Conservation (phyloP, 306 rosid genomes). For the Quercus variabilis region DNA sequence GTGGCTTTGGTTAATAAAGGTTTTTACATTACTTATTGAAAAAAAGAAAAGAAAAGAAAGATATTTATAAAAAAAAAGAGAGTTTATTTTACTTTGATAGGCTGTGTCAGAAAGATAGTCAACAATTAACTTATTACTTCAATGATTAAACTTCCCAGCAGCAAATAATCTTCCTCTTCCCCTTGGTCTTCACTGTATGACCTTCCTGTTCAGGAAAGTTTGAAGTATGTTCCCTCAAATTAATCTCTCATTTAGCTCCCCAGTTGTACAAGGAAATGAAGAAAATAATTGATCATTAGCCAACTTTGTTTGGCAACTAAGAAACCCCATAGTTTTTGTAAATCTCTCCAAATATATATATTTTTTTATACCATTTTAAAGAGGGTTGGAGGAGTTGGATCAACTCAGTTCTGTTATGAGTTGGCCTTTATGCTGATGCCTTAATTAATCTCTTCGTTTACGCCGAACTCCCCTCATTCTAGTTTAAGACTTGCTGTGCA, state of each 20-base stretch:
- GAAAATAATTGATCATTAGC: not conserved
- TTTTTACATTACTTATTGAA: no score
- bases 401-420: not conserved
- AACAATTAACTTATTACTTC: not conserved
- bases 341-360: not conserved
- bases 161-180: not conserved
- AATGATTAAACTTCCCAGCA: not conserved
- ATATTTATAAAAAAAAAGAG: no score
- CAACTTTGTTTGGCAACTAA: not conserved
- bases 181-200: not conserved
- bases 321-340: not conserved
- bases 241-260: not conserved
- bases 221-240: no score
- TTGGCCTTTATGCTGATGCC: not conserved
- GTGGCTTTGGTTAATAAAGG: no score
- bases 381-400: not conserved
- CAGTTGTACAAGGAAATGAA: not conserved
- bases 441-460: not conserved
- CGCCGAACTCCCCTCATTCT: not conserved
- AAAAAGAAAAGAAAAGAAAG: no score
- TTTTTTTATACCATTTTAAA: not conserved
- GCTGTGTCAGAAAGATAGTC: not conserved
- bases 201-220: no score
- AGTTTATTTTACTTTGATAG: not conserved
- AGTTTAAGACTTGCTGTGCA: not conserved